phyloP scores from a whole-genome alignment of 371 early-diverging fungal species.

The Fennellomyces sp. region DNA sequence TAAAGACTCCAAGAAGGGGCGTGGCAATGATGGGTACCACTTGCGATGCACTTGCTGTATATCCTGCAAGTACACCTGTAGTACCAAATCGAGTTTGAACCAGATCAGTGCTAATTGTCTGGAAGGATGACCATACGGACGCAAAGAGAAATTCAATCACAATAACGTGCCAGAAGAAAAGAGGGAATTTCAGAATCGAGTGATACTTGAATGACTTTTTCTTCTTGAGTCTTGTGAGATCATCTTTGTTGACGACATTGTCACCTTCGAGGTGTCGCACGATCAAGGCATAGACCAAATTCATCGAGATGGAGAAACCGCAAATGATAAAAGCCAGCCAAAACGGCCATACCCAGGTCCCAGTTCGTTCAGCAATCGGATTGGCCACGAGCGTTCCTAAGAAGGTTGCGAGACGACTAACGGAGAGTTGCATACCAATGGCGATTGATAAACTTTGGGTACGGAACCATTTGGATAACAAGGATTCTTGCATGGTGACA shows the following conservation, averaged over 20 bases:
- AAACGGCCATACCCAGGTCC: constrained; percentile 54
- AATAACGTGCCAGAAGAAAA: constrained; percentile 50
- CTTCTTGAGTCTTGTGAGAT: constrained; percentile 23
- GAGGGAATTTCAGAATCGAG: constrained; percentile 48
- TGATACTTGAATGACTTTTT: constrained; percentile 43
- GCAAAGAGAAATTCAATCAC: constrained; percentile 51
- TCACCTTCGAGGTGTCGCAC: constrained; percentile 38
- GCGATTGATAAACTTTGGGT: constrained; percentile 34
- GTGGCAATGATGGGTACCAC: constrained; percentile 57
- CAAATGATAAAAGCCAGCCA: constrained; percentile 55
- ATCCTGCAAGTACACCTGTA: constrained; percentile 48
- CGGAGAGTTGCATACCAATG: constrained; percentile 54
- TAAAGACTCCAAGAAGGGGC: constrained; percentile 54
- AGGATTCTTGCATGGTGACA: constrained; percentile 63
- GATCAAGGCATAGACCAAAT: constrained; percentile 46
- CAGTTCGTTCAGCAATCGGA: constrained; percentile 40
- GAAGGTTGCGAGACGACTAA: constrained; percentile 52
- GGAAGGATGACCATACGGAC: constrained; percentile 61
- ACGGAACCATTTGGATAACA: constrained; percentile 63
- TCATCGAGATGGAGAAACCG: constrained; percentile 48
- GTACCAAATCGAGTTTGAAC: constrained; percentile 43
- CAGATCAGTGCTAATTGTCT: constrained; percentile 53
- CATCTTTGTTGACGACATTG: constrained; percentile 15
- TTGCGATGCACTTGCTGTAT: constrained; percentile 54
- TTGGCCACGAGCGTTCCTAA: constrained; percentile 50